phyloP scores from a whole-genome alignment of 768 basidiomycete species.

The Lanmaoa pseudosensibilis region DNA sequence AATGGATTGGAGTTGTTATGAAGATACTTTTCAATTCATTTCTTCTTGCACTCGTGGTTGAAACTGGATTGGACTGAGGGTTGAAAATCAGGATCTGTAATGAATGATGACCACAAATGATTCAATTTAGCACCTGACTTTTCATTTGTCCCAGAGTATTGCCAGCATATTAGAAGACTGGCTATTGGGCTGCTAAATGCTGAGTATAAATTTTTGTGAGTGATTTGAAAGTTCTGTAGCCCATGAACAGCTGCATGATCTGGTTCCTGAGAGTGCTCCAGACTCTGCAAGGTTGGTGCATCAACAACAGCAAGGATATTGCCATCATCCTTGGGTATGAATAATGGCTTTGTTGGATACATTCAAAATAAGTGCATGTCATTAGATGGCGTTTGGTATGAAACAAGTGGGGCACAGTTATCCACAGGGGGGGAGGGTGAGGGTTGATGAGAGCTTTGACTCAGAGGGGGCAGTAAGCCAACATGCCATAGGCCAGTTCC shows the following conservation, averaged over 20 bases:
- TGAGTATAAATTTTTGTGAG: neutral
- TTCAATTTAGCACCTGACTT: neutral
- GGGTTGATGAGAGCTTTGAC: neutral
- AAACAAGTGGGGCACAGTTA: neutral
- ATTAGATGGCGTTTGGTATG: neutral
- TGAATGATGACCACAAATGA: neutral
- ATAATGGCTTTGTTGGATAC: too few species aligned
- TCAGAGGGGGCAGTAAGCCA: too few species aligned
- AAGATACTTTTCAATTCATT: too few species aligned
- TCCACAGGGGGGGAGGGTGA: fast-evolving
- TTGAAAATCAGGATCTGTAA: neutral
- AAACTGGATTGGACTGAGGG: too few species aligned
- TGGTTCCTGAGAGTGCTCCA: too few species aligned
- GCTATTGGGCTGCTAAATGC: neutral
- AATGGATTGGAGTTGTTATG: too few species aligned
- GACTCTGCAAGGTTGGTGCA: too few species aligned
- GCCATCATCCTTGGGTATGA: too few species aligned
- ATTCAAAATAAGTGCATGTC: neutral
- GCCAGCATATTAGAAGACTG: neutral
- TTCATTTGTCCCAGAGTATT: neutral
- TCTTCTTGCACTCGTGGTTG: neutral
- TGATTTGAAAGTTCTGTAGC: too few species aligned
- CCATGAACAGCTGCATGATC: too few species aligned
- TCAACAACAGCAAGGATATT: too few species aligned
- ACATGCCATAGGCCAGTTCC: too few species aligned